These are phyloP conservation scores for Candida nitratophila DNA, from an alignment of 805 yeast species.

Conservation along the genomic window DNA sequence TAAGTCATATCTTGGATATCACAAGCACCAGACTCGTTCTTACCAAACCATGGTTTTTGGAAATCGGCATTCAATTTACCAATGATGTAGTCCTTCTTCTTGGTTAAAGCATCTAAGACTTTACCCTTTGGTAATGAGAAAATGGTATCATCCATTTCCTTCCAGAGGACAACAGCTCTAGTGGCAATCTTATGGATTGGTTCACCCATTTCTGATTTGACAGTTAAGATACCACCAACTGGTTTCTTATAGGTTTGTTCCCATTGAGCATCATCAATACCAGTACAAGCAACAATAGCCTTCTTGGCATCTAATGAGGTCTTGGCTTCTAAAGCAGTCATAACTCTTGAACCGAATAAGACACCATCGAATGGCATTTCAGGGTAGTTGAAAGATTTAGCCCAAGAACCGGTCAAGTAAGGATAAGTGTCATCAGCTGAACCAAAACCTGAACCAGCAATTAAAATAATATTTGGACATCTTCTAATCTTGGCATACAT, in stretches of 20 bases:
- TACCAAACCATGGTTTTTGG: conserved; percentile 98
- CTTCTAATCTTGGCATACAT: conserved; percentile 94
- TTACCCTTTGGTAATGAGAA: conserved; percentile 88
- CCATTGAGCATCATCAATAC: conserved; percentile 88
- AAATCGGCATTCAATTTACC: conserved; percentile 82
- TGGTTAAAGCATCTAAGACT: conserved; percentile 68
- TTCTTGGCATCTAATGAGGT: conserved; percentile 91
- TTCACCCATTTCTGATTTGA: conserved; percentile 98
- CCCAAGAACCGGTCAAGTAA: conserved; percentile 96
- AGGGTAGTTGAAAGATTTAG: conserved; percentile 79
- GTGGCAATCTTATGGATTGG: conserved; percentile 99
- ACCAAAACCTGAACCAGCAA: conserved; percentile 99
- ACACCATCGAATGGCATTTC: conserved; percentile 99
- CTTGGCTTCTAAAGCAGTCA: conserved; percentile 94
- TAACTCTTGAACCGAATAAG: conserved; percentile 91
- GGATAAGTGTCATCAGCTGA: conserved; percentile 96
- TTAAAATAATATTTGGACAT: conserved; percentile 77
- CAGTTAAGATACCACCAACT: conserved; percentile 96
- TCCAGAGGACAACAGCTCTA: conserved; percentile 96
- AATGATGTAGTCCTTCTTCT: conserved; percentile 84
- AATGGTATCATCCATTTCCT: conserved; percentile 91
- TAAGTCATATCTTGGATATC: conserved; percentile 96
- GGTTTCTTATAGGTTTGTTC: conserved; percentile 90
- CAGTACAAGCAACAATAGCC: conserved; percentile 84
- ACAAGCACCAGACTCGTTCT: conserved; percentile 66